Conservation (phyloP, 2,329 filamentous ascomycete genomes). For the Colletotrichum destructivum region DNA sequence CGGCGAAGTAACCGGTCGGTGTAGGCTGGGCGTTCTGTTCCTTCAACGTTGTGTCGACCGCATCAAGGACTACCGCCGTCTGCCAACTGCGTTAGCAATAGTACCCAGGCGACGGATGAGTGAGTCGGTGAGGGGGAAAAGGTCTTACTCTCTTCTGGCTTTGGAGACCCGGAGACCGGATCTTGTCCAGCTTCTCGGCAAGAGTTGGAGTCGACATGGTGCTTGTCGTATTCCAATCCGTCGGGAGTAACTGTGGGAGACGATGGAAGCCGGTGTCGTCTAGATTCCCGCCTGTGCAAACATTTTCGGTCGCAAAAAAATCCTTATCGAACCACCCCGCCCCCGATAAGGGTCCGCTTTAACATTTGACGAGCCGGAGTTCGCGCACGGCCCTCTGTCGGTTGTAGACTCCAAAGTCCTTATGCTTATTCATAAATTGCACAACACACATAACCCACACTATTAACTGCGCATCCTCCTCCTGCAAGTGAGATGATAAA, state of each 20-base stretch:
- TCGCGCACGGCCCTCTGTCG: no score
- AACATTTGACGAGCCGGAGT: neutral
- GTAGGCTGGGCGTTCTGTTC: constrained; percentile 88
- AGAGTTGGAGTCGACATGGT: constrained; percentile 70
- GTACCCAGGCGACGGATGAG: constrained; percentile 30
- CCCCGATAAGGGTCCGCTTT: constrained; percentile 39
- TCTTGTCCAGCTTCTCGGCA: constrained; percentile 95
- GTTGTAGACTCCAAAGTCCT: no score
- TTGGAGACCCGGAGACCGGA: constrained; percentile 95
- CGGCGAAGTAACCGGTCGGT: constrained; percentile 94
- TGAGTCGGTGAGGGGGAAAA: neutral
- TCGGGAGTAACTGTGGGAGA: constrained; percentile 40
- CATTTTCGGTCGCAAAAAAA: constrained; percentile 43
- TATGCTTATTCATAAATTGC: no score
- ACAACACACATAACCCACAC: no score
- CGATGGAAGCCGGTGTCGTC: constrained; percentile 25
- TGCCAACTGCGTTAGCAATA: constrained; percentile 52
- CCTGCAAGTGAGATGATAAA: no score
- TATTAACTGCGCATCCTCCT: no score
- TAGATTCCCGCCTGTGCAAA: constrained; percentile 30
- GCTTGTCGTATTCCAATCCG: constrained; percentile 44
- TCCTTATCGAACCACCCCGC: constrained; percentile 44
- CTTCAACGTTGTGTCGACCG: constrained; percentile 92
- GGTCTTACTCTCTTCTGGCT: constrained; percentile 87
- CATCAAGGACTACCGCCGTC: constrained; percentile 89